These are phyloP conservation scores for Phytopythium litorale DNA, from an alignment of 352 stramenopile genomes.

Conservation along the genomic window DNA sequence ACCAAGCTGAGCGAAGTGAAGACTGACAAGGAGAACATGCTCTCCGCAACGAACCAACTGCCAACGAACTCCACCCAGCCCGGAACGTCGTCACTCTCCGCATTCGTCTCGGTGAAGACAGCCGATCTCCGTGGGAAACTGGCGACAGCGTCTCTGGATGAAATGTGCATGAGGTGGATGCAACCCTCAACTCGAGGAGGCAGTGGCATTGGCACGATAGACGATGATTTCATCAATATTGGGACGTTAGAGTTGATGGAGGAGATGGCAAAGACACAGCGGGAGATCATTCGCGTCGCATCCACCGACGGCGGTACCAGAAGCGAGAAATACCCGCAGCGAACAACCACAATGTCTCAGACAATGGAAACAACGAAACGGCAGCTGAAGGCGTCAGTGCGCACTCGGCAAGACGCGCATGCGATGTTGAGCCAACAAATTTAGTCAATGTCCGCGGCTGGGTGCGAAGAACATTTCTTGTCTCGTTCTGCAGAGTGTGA, in stretches of 20 bases:
- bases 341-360: not conserved
- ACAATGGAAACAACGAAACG: not conserved
- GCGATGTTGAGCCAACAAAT: no score
- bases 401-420: not conserved
- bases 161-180: constrained; percentile 5
- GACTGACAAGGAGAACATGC: not conserved
- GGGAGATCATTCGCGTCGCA: not conserved
- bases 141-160: constrained; percentile 10
- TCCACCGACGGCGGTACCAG: not conserved
- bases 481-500: no score
- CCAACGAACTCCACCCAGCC: not conserved
- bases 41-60: not conserved
- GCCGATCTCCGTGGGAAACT: constrained; percentile 11
- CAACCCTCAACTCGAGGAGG: no score
- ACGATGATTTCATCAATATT: not conserved
- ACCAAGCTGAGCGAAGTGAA: not conserved
- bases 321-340: not conserved
- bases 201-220: not conserved
- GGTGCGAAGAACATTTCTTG: no score
- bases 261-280: not conserved
- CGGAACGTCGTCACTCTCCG: not conserved
- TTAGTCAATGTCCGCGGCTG: no score
- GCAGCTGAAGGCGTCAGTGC: not conserved
- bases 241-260: not conserved
- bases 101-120: constrained; percentile 14